Base-by-base conservation (phyloP, 306 rosid genomes). In the Vachellia collinsii region DNA sequence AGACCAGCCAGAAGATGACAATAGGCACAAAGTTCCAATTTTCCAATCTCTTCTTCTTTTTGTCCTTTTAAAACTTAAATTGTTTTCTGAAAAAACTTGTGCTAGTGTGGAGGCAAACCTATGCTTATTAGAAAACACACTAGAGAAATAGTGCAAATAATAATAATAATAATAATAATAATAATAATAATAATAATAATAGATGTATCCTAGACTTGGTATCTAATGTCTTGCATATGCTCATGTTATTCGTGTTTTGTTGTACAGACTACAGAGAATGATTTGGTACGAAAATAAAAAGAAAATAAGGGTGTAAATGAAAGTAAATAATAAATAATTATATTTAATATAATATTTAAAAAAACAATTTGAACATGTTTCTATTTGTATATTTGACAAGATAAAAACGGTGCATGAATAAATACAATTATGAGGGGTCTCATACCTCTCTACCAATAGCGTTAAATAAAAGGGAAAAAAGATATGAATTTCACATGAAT, bases 1-100 rank as follows among this genome's bases (percentile, higher is more conserved):
- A 80, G 58, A 70, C 74, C 62, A 68, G 54, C 79, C 81, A 72
- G 78, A 76, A 53, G 78, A 72, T 83, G 71, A 77, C 77, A 77
- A 25, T 72, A 50, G 58, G 38, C 36, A 42, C 79, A 70, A 68
- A 68, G 47, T 41, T 79, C 72, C 53, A 77, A 73, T 48, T 51
- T 46, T 19, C 38, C 78, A 46, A 77, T 80, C 79, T 66, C 75
- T 53, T 64, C 75, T 53, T 64, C 74, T 69, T 69, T 47, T 54
- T 62, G 73, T 77, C 64, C 53, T 9, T 42, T 39, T 16, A 50
- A 16, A 67, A 17, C 23, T 67, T 61, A 0, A 29, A 29, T 62
- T 62, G 5, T 56, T 14, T 29, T 62, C 8, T 62, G 19, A 62
- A n/a, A 62, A 61, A 62, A 62, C 20, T 62, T 25, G 68, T 13